These are phyloP conservation scores for Plasmodium coatneyi DNA, from an alignment of 169 alveolate species.

Conservation along the genomic window DNA sequence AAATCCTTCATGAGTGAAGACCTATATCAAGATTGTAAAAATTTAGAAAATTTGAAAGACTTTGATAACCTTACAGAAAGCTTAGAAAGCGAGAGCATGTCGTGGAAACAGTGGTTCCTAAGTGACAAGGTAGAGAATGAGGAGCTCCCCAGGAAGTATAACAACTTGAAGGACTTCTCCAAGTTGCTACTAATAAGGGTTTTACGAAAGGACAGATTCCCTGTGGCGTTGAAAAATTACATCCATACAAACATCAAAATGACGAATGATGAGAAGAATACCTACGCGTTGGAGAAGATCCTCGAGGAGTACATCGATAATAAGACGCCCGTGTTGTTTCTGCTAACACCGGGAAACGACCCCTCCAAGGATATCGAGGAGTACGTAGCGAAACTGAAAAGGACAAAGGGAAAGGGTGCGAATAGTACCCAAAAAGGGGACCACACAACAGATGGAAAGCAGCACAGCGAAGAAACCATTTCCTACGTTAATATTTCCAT, in stretches of 20 bases:
- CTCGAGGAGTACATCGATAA: conserved; percentile 91
- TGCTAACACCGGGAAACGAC: conserved; percentile 95
- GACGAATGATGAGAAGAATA: conserved; percentile 92
- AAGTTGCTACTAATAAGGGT: conserved; percentile 93
- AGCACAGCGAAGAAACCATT: conserved; percentile 87
- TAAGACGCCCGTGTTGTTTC: conserved; percentile 96
- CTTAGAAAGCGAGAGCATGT: conserved; percentile 69
- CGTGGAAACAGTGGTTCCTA: conserved; percentile 93
- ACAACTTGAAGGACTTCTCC: conserved; percentile 92
- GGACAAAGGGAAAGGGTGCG: not conserved
- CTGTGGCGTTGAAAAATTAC: conserved; percentile 93
- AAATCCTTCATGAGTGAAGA: conserved; percentile 71
- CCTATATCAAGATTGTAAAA: conserved; percentile 58
- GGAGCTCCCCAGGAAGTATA: conserved; percentile 94
- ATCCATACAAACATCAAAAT: conserved; percentile 92
- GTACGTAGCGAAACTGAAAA: conserved; percentile 66
- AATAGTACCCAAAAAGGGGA: conserved; percentile 39
- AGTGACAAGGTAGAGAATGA: conserved; percentile 96
- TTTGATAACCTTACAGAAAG: conserved; percentile 58
- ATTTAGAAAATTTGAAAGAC: conserved; percentile 64
- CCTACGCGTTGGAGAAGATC: conserved; percentile 92
- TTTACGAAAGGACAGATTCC: conserved; percentile 95
- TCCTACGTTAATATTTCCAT: conserved; percentile 95
- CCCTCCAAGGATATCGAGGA: conserved; percentile 93
- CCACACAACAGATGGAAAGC: conserved; percentile 3